These are phyloP conservation scores for Litchi chinensis DNA, from an alignment of 345 rosid species.

Conservation along the genomic window DNA sequence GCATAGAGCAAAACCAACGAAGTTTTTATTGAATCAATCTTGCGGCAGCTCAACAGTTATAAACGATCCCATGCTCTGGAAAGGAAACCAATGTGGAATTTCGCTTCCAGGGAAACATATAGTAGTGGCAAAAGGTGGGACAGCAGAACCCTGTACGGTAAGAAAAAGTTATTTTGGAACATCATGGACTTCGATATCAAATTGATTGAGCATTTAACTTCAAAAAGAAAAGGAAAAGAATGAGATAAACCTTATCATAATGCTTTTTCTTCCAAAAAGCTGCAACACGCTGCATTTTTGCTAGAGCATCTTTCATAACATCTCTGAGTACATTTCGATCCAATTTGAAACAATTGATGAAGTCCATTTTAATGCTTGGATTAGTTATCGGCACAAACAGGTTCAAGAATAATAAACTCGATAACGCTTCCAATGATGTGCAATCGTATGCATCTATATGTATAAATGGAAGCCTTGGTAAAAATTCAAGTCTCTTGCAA, in stretches of 20 bases:
- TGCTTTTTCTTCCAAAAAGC: too few species aligned
- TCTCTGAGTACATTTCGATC: not conserved
- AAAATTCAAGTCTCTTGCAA: not conserved
- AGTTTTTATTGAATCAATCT: not conserved
- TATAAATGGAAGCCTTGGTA: not conserved
- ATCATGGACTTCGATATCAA: not conserved
- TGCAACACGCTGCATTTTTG: not conserved
- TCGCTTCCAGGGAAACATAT: too few species aligned
- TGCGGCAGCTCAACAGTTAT: not conserved
- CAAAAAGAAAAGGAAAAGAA: not conserved
- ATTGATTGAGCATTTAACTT: not conserved
- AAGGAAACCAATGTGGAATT: not conserved
- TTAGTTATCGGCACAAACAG: not conserved
- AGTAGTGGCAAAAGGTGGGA: not conserved
- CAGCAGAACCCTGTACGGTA: not conserved
- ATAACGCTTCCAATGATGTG: not conserved
- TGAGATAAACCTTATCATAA: not conserved
- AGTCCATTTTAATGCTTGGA: too few species aligned
- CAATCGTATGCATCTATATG: not conserved
- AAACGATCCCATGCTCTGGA: not conserved
- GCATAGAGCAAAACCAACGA: not conserved
- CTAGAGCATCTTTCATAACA: not conserved
- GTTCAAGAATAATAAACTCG: not conserved
- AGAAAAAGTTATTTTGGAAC: not conserved
- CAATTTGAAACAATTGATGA: too few species aligned